Conservation (phyloP, 768 basidiomycete species). For the Megacollybia marginata region DNA sequence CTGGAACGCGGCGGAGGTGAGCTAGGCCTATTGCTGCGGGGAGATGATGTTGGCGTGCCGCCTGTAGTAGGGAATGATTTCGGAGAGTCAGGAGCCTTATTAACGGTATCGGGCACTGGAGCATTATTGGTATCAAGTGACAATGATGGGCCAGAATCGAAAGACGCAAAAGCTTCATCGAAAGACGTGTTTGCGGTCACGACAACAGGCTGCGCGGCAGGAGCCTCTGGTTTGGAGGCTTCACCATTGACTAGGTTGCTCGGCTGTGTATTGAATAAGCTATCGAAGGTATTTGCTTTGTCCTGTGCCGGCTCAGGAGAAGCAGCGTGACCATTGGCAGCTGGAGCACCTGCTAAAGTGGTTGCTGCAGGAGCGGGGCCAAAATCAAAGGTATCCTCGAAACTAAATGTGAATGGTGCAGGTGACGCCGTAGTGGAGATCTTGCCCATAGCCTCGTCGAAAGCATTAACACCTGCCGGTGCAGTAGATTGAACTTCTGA, state of each 20-base stretch:
- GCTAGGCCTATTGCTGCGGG: constrained; percentile 24
- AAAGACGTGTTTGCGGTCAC: constrained; percentile 22
- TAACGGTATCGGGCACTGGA: constrained; percentile 8
- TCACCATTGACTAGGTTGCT: constrained; percentile 34
- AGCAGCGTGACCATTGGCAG: constrained; percentile 18
- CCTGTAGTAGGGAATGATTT: constrained; percentile 23
- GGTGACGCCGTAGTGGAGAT: constrained; percentile 30
- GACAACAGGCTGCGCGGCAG: constrained; percentile 28
- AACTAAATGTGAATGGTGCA: constrained; percentile 41
- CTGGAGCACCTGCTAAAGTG: constrained; percentile 22
- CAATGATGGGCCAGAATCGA: constrained; percentile 30
- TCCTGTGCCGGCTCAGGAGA: constrained; percentile 3
- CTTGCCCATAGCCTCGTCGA: constrained; percentile 70
- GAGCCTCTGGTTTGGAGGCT: constrained; percentile 21
- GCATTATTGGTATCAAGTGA: constrained; percentile 22
- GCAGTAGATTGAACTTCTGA: constrained; percentile 9
- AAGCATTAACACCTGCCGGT: constrained; percentile 51
- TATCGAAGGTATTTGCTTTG: constrained; percentile 24
- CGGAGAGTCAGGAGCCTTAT: constrained; percentile 13
- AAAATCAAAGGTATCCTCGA: constrained; percentile 56
- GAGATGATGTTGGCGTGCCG: constrained; percentile 32
- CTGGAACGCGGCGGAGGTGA: constrained; percentile 35
- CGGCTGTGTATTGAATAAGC: constrained; percentile 13
- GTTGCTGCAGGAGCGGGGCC: constrained; percentile 54
- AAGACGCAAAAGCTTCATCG: constrained; percentile 52